Evolutionary conservation across 73 alveolate genomes (phyloP).

Genomic region (Symbiodinium pilosum): DNA sequence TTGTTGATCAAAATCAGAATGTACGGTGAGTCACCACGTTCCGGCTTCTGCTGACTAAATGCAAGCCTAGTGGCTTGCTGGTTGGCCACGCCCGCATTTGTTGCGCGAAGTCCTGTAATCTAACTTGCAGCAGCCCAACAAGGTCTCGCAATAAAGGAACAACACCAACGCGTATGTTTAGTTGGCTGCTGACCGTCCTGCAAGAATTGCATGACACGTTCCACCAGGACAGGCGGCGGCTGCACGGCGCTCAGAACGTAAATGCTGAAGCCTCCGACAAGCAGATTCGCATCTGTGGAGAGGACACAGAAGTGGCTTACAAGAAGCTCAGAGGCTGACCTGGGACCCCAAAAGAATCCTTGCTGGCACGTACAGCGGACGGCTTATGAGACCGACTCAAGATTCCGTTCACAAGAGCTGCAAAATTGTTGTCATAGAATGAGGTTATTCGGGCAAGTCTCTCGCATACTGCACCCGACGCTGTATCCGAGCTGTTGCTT

Average conservation of each 20-base stretch:
- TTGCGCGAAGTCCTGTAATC: constrained; percentile 50
- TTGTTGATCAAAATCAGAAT: not conserved
- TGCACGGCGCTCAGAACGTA: constrained; percentile 75
- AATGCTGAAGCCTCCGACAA: constrained; percentile 49
- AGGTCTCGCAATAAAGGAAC: not conserved
- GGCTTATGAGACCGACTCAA: too few species aligned
- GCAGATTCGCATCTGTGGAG: not conserved
- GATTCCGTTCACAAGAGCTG: not conserved
- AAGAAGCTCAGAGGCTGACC: not conserved
- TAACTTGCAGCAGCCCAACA: too few species aligned
- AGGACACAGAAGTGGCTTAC: not conserved
- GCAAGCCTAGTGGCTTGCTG: not conserved
- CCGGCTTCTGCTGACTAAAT: not conserved
- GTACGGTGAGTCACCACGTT: too few species aligned
- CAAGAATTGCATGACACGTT: constrained; percentile 26
- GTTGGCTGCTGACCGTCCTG: constrained; percentile 45
- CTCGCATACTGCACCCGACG: constrained; percentile 60
- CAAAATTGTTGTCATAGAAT: not conserved
- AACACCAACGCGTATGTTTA: too few species aligned
- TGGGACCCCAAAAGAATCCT: constrained; percentile 73
- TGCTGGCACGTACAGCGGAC: too few species aligned
- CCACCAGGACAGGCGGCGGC: constrained; percentile 37
- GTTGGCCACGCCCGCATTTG: constrained; percentile 50
- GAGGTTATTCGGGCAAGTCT: constrained; percentile 1
- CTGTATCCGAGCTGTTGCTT: constrained; percentile 88